Percentiles rank a stretch among this genome's conserved stretches.
These are phyloP conservation scores for Cladosporium sp. DNA, from an alignment of 2,329 filamentous ascomycete species.

Conservation along the genomic window DNA sequence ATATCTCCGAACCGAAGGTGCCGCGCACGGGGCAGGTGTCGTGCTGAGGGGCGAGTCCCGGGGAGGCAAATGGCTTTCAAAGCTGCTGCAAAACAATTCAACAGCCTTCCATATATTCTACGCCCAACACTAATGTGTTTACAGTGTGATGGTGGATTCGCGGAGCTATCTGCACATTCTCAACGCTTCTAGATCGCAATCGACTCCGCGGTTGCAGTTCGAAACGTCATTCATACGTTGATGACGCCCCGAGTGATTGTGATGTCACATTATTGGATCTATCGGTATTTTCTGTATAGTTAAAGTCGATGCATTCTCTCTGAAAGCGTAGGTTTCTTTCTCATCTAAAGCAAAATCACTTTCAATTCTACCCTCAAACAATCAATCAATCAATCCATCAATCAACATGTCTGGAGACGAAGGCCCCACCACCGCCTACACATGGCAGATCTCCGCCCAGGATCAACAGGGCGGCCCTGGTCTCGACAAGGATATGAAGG, in stretches of 20 bases:
- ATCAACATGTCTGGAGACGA: conserved; percentile 9
- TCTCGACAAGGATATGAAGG: conserved; percentile 36
- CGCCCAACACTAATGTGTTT: not conserved
- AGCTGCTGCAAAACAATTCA: not conserved
- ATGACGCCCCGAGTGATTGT: not conserved
- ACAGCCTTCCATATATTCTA: not conserved
- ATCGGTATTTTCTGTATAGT: not conserved
- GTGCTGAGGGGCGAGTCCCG: not conserved
- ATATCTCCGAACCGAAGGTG: not conserved
- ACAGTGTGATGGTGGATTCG: too few relatives aligned
- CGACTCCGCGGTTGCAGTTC: not conserved
- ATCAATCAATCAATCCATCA: not conserved
- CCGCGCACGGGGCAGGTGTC: not conserved
- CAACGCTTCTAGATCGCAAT: not conserved
- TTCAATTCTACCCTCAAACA: too few relatives aligned
- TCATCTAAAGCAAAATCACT: not conserved
- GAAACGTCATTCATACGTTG: not conserved
- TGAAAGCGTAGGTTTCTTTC: not conserved
- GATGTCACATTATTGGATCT: not conserved
- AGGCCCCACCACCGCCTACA: conserved; percentile 30
- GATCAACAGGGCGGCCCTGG: conserved; percentile 37
- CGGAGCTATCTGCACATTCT: not conserved
- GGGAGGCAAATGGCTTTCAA: not conserved
- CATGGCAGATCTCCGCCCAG: conserved; percentile 31
- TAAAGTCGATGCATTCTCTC: not conserved